Evolutionary conservation across 1,284 basidiomycete species (phyloP).

Genomic region (Pisolithus thermaeus): DNA sequence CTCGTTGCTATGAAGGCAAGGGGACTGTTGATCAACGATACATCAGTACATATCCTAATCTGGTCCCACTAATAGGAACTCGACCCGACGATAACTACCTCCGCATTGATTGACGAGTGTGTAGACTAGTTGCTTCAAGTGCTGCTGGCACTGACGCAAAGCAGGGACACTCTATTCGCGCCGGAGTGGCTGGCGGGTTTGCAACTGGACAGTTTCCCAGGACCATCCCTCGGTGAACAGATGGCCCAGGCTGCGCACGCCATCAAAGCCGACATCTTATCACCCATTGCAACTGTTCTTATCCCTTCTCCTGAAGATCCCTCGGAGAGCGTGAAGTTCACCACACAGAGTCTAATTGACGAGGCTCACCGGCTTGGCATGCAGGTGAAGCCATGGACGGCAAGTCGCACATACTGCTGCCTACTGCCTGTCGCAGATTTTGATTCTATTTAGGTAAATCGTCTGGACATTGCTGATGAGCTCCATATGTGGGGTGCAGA

Average conservation of each 20-base stretch:
- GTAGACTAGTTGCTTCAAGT: conserved; percentile 12
- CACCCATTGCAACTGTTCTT: conserved; percentile 46
- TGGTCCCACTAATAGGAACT: conserved; percentile 25
- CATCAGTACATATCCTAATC: neutral
- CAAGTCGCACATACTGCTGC: conserved; percentile 29
- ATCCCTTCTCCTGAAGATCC: conserved; percentile 19
- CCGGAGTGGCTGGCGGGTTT: conserved; percentile 59
- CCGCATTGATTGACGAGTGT: conserved; percentile 61
- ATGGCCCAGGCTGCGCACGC: conserved; percentile 63
- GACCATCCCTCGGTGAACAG: conserved; percentile 45
- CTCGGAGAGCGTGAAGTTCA: conserved; percentile 50
- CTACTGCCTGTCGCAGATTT: conserved; percentile 1
- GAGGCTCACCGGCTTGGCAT: conserved; percentile 60
- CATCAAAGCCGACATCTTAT: conserved; percentile 64
- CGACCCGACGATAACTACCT: conserved; percentile 48
- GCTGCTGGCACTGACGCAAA: conserved; percentile 7
- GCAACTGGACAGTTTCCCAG: conserved; percentile 50
- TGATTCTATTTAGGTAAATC: conserved; percentile 42
- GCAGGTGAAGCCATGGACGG: conserved; percentile 68
- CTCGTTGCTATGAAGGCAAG: conserved; percentile 62
- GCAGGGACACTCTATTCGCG: conserved; percentile 38
- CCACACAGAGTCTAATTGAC: conserved; percentile 62
- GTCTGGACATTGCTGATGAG: conserved; percentile 54
- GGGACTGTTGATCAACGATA: neutral
- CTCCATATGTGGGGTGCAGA: conserved; percentile 58